Evolutionary conservation across 2,329 filamentous ascomycete genomes (phyloP).

Genomic region (Pseudogymnoascus sp.): DNA sequence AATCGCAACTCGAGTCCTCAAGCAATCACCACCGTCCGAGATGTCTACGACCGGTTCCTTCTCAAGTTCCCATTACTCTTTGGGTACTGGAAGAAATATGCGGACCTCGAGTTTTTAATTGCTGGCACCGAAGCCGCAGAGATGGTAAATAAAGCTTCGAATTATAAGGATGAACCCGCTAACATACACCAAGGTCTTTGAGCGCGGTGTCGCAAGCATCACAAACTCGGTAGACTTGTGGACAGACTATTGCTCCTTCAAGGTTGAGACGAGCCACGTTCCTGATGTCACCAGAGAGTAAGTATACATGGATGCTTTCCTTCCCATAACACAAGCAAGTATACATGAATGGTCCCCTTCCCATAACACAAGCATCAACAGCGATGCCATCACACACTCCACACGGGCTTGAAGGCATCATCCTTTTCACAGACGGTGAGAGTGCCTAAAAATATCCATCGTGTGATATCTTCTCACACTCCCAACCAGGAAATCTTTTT

Average conservation of each 20-base stretch:
- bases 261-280: conserved; percentile 94
- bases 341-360: conserved; percentile 56
- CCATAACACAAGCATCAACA: conserved; percentile 48
- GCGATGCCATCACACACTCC: conserved; percentile 25
- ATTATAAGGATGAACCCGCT: conserved; percentile 18
- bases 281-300: conserved; percentile 98
- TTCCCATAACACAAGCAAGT: conserved; percentile 69
- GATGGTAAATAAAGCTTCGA: conserved; percentile 55
- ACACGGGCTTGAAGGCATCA: conserved; percentile 25
- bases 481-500: conserved; percentile 51
- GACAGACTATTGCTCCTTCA: conserved; percentile 96
- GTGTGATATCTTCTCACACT: conserved; percentile 57
- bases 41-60: conserved; percentile 86
- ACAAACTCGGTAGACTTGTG: conserved; percentile 91
- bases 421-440: conserved; percentile 58
- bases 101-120: conserved; percentile 93
- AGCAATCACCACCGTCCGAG: conserved; percentile 77
- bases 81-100: conserved; percentile 99
- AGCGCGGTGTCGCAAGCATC: conserved; percentile 88
- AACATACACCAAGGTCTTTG: conserved; percentile 62
- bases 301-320: conserved; percentile 66
- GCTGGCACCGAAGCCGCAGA: conserved; percentile 94
- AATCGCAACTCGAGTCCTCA: conserved; percentile 96
- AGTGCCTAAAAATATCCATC: conserved; percentile 54
- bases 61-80: conserved; percentile 93